Base-by-base conservation (phyloP, 495 filamentous ascomycete genomes). In the Lasiosphaeris hirsuta region DNA sequence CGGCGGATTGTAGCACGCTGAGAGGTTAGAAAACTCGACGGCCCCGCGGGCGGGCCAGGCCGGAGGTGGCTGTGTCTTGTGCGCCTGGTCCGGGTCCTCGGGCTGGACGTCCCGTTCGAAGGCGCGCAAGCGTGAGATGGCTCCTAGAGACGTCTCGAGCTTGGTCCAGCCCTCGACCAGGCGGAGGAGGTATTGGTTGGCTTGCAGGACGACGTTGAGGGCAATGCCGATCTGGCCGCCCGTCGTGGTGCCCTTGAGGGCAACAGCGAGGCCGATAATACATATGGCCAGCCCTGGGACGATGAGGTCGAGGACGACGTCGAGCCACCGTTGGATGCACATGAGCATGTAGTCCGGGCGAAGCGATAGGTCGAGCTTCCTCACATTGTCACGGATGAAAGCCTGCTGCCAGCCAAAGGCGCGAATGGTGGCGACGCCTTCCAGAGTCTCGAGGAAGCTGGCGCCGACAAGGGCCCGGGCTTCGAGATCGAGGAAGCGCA, bases 401-500 rank as follows among this genome's bases (percentile, higher is more conserved):
- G 67, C 66, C 4, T 62, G n/a, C 30, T 63, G 53, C 70, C 76
- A 77, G 2, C 70, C 69, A 51, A 78, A 79, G 0, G 77, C 69
- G 10, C 80, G 67, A 38, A 81, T 77, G 11, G 77, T 79, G 9
- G 59, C 52, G 9, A 78, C 61, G 15, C 80, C 80, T 18, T 47
- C 56, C 2, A 77, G 54, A 0, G 71, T 69, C 38, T 80, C 78
- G 35, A 61, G 5, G 34, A 82, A 75, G 44, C 67, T 65, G 7
- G 69, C 59, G 46, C 67, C 71, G 7, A 78, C 48, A 1, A 57
- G 63, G 13, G 65, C 58, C 37, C 61, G 65, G 8, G 69, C 58
- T 57, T 78, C 73, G 5, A 78, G 75, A 49, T 85, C 83, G 1
- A 87, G 63, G 3, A 84, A 59, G 9, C 83, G 76, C 2, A 86